Evolutionary conservation across 495 filamentous ascomycete genomes (phyloP).

Genomic region (Annulohypoxylon nitens): DNA sequence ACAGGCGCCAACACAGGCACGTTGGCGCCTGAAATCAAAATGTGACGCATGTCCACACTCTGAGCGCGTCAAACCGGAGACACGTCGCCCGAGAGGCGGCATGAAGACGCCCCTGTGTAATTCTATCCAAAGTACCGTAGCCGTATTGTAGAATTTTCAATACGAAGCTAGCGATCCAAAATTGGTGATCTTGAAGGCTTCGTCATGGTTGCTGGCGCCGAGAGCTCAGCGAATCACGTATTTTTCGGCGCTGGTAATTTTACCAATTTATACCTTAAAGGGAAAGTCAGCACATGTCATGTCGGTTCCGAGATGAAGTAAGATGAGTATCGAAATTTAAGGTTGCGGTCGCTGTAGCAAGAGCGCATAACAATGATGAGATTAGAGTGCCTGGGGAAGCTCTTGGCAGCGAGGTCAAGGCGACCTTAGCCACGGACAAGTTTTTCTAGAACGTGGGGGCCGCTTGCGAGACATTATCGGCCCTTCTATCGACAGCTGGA

Average conservation of each 20-base stretch:
- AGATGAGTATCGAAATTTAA: neutral
- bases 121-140: neutral
- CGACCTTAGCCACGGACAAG: neutral
- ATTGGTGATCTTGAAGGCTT: conserved; percentile 1
- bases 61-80: conserved; percentile 21
- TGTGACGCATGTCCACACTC: conserved; percentile 33
- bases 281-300: neutral
- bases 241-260: neutral
- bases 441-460: conserved; percentile 27
- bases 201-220: neutral
- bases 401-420: conserved; percentile 17
- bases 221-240: neutral
- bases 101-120: neutral
- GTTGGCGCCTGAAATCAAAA: conserved; percentile 33
- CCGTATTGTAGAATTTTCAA: neutral
- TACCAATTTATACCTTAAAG: neutral
- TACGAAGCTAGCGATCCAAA: neutral
- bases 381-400: conserved; percentile 14
- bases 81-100: conserved; percentile 22
- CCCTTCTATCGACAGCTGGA: conserved; percentile 27
- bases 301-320: conserved; percentile 5
- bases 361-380: conserved; percentile 12
- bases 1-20: neutral
- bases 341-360: conserved; percentile 7
- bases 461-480: conserved; percentile 10